Base-by-base conservation (phyloP, 2,329 filamentous ascomycete genomes). In the Pyricularia pennisetigena region DNA sequence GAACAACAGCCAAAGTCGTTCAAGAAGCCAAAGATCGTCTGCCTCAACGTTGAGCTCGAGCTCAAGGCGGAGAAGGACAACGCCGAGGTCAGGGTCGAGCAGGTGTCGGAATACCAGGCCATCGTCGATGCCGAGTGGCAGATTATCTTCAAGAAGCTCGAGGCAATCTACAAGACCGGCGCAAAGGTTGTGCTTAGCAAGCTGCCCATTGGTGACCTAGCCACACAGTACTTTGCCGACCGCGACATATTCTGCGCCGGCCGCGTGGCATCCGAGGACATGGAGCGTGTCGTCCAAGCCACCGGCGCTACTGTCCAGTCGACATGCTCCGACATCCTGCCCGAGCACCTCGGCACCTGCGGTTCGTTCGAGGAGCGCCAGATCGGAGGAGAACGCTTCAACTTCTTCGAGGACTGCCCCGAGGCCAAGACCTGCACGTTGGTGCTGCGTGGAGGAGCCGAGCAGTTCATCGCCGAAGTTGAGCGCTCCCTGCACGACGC, bases 81-180 rank as follows among this genome's bases (percentile, higher is more conserved):
- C 76, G 95, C 95, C 69, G 95, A 99, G 83, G 93, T 99, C 71
- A 90, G 95, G 69, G 94, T 99, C 69, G 95, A 98, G 81, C 94
- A 98, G 80, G 95, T 99, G 67, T 97, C 94, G 24, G 95, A 99
- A 82, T 99, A 99, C 83, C 95, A 99, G 82, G 95, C 95, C 71
- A 97, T 99, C 74, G 95, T 99, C 77, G 95, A 99, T 76, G 95
- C 95, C 32, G 95, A 99, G 81, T 99, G 95, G 95, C 93, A 97
- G 81, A 99, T 99, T 77, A 99, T 99, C 79, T 98, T 90, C 88
- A 94, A 97, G 85, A 99, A 99, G 86, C 91, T 99, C 78, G 95
- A 99, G 82, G 92, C 94, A 65, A 82, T 97, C 68, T 87, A 94
- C 85, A 89, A 94, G 81, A 97, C 94, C 6, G 95, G 95, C 68